Evolutionary conservation across 1,284 basidiomycete genomes (phyloP).

Genomic region (Fomitopsis pinicola): DNA sequence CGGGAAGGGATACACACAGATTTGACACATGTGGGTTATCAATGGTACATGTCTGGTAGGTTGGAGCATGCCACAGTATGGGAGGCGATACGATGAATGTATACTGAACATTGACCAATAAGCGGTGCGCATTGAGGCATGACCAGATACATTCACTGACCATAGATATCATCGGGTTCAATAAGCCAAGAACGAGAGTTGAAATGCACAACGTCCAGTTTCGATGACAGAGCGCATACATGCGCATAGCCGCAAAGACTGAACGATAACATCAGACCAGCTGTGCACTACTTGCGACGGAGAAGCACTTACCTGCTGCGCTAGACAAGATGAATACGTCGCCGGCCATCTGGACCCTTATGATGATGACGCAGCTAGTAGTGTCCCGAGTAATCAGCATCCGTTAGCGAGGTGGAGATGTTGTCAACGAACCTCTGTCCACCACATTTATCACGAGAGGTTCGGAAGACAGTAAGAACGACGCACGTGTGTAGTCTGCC

Average conservation of each 20-base stretch:
- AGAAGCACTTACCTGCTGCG: background rate
- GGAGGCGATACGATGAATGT: background rate
- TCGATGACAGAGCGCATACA: slow-evolving; percentile 1
- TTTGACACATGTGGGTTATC: background rate
- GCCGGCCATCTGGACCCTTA: background rate
- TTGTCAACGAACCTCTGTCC: background rate
- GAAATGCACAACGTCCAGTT: background rate
- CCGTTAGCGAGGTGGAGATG: background rate
- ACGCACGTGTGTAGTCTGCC: background rate
- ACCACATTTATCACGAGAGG: background rate
- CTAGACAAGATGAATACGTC: background rate
- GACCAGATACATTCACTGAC: background rate
- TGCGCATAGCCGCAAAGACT: slow-evolving; percentile 2
- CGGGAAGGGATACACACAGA: background rate
- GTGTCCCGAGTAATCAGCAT: background rate
- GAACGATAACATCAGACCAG: background rate
- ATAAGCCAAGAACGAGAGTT: background rate
- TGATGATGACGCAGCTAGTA: background rate
- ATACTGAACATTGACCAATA: background rate
- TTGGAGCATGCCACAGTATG: background rate
- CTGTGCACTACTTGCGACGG: background rate
- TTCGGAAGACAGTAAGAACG: background rate
- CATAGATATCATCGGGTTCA: background rate
- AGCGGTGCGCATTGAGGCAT: background rate
- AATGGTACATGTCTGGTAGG: background rate